A percentile compares a stretch with the other conserved stretches of the same genome.
These are phyloP conservation scores for Candida krabiensis DNA, from an alignment of 805 yeast species.

Conservation along the genomic window DNA sequence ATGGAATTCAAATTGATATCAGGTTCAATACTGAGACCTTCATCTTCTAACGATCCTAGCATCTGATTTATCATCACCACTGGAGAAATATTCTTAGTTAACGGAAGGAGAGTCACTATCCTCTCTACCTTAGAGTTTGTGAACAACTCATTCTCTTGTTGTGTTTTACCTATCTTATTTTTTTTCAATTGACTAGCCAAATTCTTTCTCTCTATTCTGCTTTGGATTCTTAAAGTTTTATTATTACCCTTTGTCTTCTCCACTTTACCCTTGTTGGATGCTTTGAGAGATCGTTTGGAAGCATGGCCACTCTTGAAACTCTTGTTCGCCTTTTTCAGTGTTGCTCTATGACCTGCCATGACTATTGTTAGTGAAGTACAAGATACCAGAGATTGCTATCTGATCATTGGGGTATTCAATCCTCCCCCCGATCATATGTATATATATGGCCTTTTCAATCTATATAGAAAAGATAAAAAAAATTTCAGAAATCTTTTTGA, in stretches of 20 bases:
- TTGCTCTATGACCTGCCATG: slow-evolving; percentile 83
- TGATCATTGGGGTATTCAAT: no score
- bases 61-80: slow-evolving; percentile 53
- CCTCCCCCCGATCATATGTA: no score
- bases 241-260: slow-evolving; percentile 54
- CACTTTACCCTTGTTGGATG: slow-evolving; percentile 80
- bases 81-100: slow-evolving; percentile 69
- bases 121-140: slow-evolving; percentile 71
- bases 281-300: slow-evolving; percentile 82
- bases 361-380: not conserved
- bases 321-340: slow-evolving; percentile 82
- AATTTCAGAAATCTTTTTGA: not conserved
- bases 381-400: no score
- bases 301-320: slow-evolving; percentile 91
- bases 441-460: not conserved
- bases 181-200: slow-evolving; percentile 73
- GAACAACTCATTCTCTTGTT: slow-evolving; percentile 65
- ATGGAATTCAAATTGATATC: slow-evolving; percentile 53
- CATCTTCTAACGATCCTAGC: slow-evolving; percentile 38
- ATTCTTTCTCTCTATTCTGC: slow-evolving; percentile 71
- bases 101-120: slow-evolving; percentile 75
- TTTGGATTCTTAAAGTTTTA: slow-evolving; percentile 38
- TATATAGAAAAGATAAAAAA: not conserved
- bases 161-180: slow-evolving; percentile 62
- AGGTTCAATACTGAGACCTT: slow-evolving; percentile 33